These are phyloP conservation scores for Penicillium oxalicum DNA, from an alignment of 2,329 filamentous ascomycete genomes.

Conservation along the genomic window DNA sequence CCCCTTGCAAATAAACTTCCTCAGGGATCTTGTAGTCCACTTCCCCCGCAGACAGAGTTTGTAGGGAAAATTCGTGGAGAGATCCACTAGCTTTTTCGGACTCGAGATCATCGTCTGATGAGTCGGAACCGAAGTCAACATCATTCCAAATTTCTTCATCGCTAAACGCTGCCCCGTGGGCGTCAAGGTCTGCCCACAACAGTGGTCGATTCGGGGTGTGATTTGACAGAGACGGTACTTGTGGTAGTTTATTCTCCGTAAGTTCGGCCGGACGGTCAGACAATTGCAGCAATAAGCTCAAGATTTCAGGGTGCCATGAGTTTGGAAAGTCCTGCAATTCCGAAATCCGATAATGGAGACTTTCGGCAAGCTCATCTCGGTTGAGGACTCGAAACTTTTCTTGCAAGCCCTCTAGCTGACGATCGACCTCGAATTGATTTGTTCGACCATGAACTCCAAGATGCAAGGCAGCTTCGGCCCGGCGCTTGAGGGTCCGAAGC, in stretches of 20 bases:
- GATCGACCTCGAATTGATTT: conserved; percentile 68
- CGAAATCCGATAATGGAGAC: conserved; percentile 53
- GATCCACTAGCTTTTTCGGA: conserved; percentile 30
- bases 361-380: conserved; percentile 72
- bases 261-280: conserved; percentile 73
- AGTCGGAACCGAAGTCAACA: conserved; percentile 35
- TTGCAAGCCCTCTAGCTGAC: conserved; percentile 63
- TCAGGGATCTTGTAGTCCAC: conserved; percentile 33
- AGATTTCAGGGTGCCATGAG: conserved; percentile 70
- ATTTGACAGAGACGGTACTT: conserved; percentile 40
- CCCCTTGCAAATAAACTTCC: conserved; percentile 26
- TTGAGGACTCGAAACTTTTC: conserved; percentile 81
- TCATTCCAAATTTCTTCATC: conserved; percentile 40
- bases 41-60: conserved; percentile 21
- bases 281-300: conserved; percentile 72
- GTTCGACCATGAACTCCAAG: conserved; percentile 54
- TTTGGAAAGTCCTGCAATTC: conserved; percentile 51
- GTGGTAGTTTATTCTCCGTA: conserved; percentile 59
- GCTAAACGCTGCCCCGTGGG: conserved; percentile 64
- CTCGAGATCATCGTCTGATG: conserved; percentile 36
- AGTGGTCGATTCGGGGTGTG: conserved; percentile 46
- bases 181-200: conserved; percentile 73
- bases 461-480: conserved; percentile 30
- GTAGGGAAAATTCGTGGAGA: conserved; percentile 23
- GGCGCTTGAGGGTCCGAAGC: conserved; percentile 27